Evolutionary conservation across 2,329 filamentous ascomycete species (phyloP).

Genomic region (Chaetothyriales sp.): DNA sequence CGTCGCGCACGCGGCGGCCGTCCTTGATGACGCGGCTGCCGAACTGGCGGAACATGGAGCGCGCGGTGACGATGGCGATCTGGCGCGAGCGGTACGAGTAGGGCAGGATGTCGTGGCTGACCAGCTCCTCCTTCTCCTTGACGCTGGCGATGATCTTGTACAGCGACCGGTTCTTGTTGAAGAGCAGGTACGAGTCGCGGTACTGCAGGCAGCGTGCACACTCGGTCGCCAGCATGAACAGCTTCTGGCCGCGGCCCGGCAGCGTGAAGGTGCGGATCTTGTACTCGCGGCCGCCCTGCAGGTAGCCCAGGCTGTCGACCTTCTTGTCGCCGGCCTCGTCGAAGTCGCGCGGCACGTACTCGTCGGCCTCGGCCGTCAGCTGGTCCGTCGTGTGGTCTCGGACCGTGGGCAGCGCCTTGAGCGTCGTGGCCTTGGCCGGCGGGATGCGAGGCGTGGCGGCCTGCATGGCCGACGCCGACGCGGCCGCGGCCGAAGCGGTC

Average conservation of each 20-base stretch:
- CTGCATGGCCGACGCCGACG: constrained; percentile 40
- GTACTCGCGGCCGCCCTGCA: constrained; percentile 73
- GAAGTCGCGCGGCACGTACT: constrained; percentile 85
- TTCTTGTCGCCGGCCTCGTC: constrained; percentile 93
- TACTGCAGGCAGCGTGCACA: constrained; percentile 89
- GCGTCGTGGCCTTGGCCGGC: constrained; percentile 35
- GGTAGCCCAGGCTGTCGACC: constrained; percentile 68
- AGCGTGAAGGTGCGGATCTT: constrained; percentile 88
- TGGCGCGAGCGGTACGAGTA: constrained; percentile 98
- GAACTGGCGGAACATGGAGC: constrained; percentile 98
- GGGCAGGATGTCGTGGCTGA: constrained; percentile 84
- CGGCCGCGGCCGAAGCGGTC: background rate
- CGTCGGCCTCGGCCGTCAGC: constrained; percentile 73
- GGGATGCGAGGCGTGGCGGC: constrained; percentile 40
- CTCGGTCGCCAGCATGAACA: constrained; percentile 98
- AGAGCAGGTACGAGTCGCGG: constrained; percentile 91
- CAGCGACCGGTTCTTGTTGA: constrained; percentile 95
- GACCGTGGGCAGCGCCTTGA: constrained; percentile 91
- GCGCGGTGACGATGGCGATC: constrained; percentile 93
- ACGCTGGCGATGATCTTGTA: constrained; percentile 97
- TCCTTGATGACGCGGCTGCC: constrained; percentile 85
- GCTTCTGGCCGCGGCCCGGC: constrained; percentile 75
- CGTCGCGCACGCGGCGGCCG: constrained; percentile 81
- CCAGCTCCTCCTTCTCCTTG: constrained; percentile 89
- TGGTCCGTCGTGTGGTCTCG: constrained; percentile 96